Percentiles rank a stretch among this genome's conserved stretches.
Conservation (phyloP, 176 grass and related monocot genomes). For the Phoenix dactylifera region DNA sequence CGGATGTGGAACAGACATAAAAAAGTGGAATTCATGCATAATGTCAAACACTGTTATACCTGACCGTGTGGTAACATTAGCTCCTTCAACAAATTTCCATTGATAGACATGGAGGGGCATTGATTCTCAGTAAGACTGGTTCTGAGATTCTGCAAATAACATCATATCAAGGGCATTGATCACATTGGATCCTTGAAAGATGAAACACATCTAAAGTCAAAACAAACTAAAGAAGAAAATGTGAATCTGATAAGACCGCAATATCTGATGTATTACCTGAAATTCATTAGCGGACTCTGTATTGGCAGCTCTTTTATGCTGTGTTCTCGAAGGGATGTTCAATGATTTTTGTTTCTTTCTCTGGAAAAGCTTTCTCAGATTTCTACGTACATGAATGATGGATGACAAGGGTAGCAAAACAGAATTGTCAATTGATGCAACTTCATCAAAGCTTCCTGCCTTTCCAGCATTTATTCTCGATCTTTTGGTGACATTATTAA, state of each 20-base stretch:
- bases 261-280: slow-evolving; percentile 30
- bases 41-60: slow-evolving; percentile 16
- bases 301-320: slow-evolving; percentile 7
- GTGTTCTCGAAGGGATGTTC: slow-evolving; percentile 7
- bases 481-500: slow-evolving; percentile 22
- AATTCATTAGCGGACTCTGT: neutral
- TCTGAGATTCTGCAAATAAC: slow-evolving; percentile 3
- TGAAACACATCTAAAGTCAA: neutral
- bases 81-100: neutral
- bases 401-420: slow-evolving; percentile 41
- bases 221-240: slow-evolving; percentile 9
- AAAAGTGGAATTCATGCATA: neutral
- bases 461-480: slow-evolving; percentile 20
- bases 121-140: neutral
- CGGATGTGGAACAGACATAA: neutral
- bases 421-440: slow-evolving; percentile 37
- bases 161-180: neutral
- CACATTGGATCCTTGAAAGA: neutral
- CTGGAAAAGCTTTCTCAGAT: slow-evolving; percentile 29
- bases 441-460: slow-evolving; percentile 19
- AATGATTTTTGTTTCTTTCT: slow-evolving; percentile 26
- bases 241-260: neutral
- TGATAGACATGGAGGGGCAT: neutral
- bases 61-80: neutral
- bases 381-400: slow-evolving; percentile 42